Evolutionary conservation across 805 yeast genomes (phyloP), one percentile per base, ranked within the genome.

Genomic region (Cyberlindnera galapagoensis): DNA sequence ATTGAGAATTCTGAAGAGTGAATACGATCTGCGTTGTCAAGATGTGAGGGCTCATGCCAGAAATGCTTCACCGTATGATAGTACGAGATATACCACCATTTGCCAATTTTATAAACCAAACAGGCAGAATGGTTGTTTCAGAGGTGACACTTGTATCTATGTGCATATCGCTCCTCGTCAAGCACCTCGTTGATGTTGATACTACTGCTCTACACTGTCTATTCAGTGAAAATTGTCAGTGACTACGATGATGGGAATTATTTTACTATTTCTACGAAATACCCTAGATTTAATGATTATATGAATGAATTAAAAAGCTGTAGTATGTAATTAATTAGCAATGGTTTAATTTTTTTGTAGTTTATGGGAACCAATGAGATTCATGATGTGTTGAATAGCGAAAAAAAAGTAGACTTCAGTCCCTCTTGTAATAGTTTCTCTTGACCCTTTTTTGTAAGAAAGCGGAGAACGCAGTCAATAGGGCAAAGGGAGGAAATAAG

Each of bases 401-500:
- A 20, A 20, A 20, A 9, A 10, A 9, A 20, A 10, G 21, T 20
- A 9, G 9, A 9, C 8, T 20, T 20, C 8, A 22, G 25, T 22
- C 12, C 12, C n/a, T n/a, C n/a, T 10, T n/a, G 11, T 26, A 9
- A 26, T 26, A 10, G 13, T 12, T 26, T n/a, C 10, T 18, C 22
- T n/a, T n/a, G n/a, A n/a, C 17, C 6, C 29, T 23, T 25, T 20
- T 35, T 30, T 27, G n/a, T 10, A 14, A n/a, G n/a, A 33, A 18
- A 10, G 43, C 37, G 15, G 31, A 33, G 1, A 39, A 13, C 6
- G 47, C 47, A 11, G 43, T 33, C 7, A 47, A 26, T 1, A 47
- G 29, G 4, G 63, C 71, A 38, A 63, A 48, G 3, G 67, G 67
- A n/a, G 71, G 71, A 34, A 67, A 50, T 27, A 54, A 56, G 33